Conservation (phyloP, 331 rosid species). For the Ulmus americana region DNA sequence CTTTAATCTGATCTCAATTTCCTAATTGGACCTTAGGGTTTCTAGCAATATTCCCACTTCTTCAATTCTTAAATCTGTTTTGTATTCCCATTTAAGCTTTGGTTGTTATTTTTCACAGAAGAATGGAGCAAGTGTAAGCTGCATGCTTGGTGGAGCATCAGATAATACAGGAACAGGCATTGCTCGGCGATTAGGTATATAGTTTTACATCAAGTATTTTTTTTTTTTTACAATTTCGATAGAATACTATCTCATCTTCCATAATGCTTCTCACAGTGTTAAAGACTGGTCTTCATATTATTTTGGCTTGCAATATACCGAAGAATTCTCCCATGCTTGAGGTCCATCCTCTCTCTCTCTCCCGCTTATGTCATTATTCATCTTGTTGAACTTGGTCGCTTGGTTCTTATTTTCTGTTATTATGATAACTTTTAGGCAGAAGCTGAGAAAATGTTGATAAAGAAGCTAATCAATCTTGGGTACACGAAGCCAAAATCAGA, state of each 20-base stretch:
- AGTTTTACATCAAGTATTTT: not conserved
- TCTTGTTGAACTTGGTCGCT: not conserved
- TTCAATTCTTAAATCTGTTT: not conserved
- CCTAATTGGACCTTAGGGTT: no score
- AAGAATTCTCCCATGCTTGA: conserved; percentile 68
- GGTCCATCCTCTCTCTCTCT: conserved; percentile 33
- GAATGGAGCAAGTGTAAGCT: conserved; percentile 58
- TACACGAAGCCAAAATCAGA: conserved; percentile 29
- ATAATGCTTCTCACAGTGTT: conserved; percentile 39
- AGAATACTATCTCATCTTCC: not conserved
- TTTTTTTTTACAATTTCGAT: not conserved
- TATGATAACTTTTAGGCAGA: conserved; percentile 44
- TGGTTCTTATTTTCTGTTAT: conserved; percentile 1
- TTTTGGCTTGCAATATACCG: conserved; percentile 81
- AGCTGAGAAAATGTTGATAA: conserved; percentile 78
- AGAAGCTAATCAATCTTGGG: conserved; percentile 61
- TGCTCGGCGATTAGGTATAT: conserved; percentile 71
- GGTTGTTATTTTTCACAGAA: conserved; percentile 22
- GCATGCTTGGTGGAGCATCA: conserved; percentile 73
- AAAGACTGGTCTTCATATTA: conserved; percentile 69
- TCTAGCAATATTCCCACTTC: no score
- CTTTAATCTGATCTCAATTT: not conserved
- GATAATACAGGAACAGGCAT: conserved; percentile 81
- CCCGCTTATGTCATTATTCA: not conserved
- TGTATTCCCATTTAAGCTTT: not conserved